Evolutionary conservation across 306 rosid species (phyloP), one percentile per base, ranked within the genome.

Genomic region (Trifolium fragiferum): DNA sequence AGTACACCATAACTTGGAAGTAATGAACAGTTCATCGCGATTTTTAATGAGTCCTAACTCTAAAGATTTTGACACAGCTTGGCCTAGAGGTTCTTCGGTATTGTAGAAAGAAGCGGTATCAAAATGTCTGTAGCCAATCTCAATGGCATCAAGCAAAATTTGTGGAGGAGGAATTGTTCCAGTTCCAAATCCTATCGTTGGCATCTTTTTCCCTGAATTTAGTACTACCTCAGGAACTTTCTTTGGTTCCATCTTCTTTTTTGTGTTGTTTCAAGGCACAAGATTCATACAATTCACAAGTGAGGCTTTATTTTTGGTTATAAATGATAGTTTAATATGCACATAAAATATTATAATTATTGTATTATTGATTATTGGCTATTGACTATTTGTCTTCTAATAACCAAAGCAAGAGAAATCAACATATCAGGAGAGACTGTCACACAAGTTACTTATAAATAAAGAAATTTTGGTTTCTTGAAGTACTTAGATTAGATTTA

Each of bases 1-100:
- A 10, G 40, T 47, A 55, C 38, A 10, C 77, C 83, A 82, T 1
- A 84, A 84, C 80, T 86, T 88, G 14, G 90, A 68, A 38, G 85
- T 81, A 9, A 87, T 67, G 18, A 87, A 87, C 1, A 85, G 54
- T 18, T 89, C 83, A 2, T 81, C 74, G 3, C 87, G 64, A 6
- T 51, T 74, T 4, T 83, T 35, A 38, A 55, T 23, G 63, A 57
- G n/a, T n/a, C 63, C 63, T 1, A 5, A 1, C 8, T 57, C 63
- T 57, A 57, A 21, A 23, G 63, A 33, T 6, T 57, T 57, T 5
- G 63, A 57, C 16, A 57, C 18, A 57, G 63, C 63, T 21, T 57
- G 63, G 63, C 63, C 63, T 5, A 21, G 9, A 57, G 33, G 37
- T 25, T 57, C 63, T 57, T 57, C 33, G 12, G 63, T 57, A 12